phyloP scores from a whole-genome alignment of 139 green algal species.

The Micractinium sp. region DNA sequence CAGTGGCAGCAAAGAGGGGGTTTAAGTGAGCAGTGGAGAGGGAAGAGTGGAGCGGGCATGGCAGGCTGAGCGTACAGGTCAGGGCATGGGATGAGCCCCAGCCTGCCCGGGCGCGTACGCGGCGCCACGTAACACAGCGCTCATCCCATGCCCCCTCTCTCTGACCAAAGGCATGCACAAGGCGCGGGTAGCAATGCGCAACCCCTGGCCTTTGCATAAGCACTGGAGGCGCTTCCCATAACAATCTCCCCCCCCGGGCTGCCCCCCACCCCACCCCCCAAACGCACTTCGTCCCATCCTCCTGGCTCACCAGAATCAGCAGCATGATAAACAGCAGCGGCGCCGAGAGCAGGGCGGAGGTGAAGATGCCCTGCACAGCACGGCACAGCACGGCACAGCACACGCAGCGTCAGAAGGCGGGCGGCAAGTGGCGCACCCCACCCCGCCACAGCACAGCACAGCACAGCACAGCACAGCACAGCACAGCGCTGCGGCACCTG shows the following conservation, averaged over 20 bases:
- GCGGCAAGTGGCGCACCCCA: too few relatives aligned
- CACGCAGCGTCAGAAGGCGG: not conserved
- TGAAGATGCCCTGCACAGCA: slow-evolving; percentile 50
- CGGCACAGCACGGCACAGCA: not conserved
- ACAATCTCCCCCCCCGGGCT: too few relatives aligned
- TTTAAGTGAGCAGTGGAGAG: not conserved
- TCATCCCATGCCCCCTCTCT: not conserved
- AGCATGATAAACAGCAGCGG: slow-evolving; percentile 65
- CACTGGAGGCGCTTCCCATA: too few relatives aligned
- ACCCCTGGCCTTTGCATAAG: too few relatives aligned
- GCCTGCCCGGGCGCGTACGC: not conserved
- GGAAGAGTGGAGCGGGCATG: not conserved
- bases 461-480: not conserved
- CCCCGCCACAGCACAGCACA: not conserved
- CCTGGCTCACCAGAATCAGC: slow-evolving; percentile 53
- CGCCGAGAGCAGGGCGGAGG: slow-evolving; percentile 54
- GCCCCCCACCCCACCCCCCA: too few relatives aligned
- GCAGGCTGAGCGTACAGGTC: too few relatives aligned
- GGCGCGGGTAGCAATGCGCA: too few relatives aligned
- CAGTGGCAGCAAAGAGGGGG: too few relatives aligned
- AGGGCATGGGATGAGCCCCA: not conserved
- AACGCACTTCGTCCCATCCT: too few relatives aligned
- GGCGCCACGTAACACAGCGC: not conserved
- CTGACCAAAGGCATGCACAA: not conserved
- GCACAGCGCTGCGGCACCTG: not conserved